A percentile compares a stretch with the other conserved stretches of the same genome.
phyloP scores from a whole-genome alignment of 257 asterid genomes.

The Datura wrightii region DNA sequence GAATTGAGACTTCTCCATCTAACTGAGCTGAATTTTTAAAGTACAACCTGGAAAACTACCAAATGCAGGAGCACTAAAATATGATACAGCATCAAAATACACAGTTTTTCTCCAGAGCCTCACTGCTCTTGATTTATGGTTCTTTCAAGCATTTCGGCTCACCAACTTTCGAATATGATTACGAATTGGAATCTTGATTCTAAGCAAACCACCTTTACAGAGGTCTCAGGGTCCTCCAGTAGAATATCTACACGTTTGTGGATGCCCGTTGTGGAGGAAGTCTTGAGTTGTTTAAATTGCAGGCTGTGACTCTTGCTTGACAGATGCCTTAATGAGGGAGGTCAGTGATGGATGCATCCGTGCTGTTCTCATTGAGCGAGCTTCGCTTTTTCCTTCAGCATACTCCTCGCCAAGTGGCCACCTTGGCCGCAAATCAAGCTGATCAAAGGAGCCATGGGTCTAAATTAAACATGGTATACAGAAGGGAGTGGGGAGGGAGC shows the following conservation, averaged over 20 bases:
- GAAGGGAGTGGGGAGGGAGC: background rate
- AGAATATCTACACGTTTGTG: background rate
- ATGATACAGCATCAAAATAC: conserved; percentile 9
- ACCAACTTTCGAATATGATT: background rate
- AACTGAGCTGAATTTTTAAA: background rate
- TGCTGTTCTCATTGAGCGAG: conserved; percentile 80
- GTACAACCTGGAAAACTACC: background rate
- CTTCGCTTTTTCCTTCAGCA: conserved; percentile 89
- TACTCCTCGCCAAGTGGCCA: conserved; percentile 97
- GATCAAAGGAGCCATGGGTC: conserved; percentile 34
- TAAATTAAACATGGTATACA: background rate
- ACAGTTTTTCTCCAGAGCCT: background rate
- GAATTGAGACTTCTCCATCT: background rate
- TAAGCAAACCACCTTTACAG: background rate
- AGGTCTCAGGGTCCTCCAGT: background rate
- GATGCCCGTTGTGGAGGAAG: background rate
- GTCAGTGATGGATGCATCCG: conserved; percentile 95
- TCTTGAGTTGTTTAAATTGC: conserved; percentile 29
- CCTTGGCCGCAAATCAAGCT: conserved; percentile 94
- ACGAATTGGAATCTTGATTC: background rate
- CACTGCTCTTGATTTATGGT: conserved; percentile 2
- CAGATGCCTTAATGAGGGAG: conserved; percentile 76
- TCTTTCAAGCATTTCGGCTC: background rate
- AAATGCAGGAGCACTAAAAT: background rate
- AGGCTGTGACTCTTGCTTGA: conserved; percentile 40